A percentile compares a stretch with the other conserved stretches of the same genome.
Conservation (phyloP, 106 monocot genomes). For the Apostasia ramifera region DNA sequence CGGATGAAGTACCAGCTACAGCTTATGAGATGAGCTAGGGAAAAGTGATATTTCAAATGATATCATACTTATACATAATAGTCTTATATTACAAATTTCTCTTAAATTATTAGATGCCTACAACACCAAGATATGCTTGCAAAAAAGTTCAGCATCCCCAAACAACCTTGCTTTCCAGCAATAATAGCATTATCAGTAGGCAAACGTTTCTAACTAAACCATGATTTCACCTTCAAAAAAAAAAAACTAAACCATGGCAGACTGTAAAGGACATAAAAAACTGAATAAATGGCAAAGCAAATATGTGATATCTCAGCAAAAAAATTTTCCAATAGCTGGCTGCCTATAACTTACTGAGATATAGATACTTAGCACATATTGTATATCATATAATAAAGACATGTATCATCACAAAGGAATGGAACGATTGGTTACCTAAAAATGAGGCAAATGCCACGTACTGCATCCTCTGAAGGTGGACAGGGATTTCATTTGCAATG, state of each 20-base stretch:
- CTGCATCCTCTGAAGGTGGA: constrained; percentile 74
- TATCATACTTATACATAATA: too few relatives aligned
- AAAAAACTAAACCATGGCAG: neutral
- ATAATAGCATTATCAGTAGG: too few relatives aligned
- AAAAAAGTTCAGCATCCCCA: too few relatives aligned
- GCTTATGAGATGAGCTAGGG: too few relatives aligned
- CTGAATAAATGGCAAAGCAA: neutral
- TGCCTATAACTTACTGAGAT: neutral
- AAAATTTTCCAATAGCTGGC: neutral
- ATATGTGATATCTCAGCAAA: neutral
- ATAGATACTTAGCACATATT: neutral
- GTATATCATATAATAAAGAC: neutral
- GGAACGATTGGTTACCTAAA: constrained; percentile 43
- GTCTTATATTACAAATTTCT: too few relatives aligned
- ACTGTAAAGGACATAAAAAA: neutral
- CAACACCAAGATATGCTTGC: too few relatives aligned
- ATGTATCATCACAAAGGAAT: neutral
- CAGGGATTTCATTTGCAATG: constrained; percentile 84
- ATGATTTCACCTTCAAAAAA: too few relatives aligned
- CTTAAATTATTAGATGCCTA: too few relatives aligned
- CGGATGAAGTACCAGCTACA: too few relatives aligned
- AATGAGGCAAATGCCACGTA: constrained; percentile 88
- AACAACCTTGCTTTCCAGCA: too few relatives aligned
- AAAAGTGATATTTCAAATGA: too few relatives aligned
- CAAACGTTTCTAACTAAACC: too few relatives aligned